A percentile compares a stretch with the other conserved stretches of the same genome.
Evolutionary conservation across 2,329 filamentous ascomycete species (phyloP).

Genomic region (Pseudogymnoascus sp.): DNA sequence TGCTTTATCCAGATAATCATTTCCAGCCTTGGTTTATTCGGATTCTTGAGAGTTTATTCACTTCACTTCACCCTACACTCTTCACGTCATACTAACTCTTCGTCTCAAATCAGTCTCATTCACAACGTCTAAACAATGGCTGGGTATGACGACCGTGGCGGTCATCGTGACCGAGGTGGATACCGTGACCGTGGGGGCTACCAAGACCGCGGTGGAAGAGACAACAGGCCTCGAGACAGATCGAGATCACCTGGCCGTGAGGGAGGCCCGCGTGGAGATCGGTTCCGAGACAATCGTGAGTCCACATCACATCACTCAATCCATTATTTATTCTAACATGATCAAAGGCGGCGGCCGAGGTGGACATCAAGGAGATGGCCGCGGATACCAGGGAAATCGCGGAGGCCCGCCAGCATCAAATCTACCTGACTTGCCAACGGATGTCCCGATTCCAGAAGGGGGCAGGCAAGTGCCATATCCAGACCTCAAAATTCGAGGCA

Average conservation of each 20-base stretch:
- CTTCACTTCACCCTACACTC: background rate
- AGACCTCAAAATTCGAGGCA: background rate
- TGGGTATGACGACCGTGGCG: background rate
- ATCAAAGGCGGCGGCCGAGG: background rate
- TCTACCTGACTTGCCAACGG: background rate
- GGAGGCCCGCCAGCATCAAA: conserved; percentile 20
- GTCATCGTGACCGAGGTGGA: background rate
- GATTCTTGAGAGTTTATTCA: background rate
- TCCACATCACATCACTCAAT: background rate
- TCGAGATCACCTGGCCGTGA: background rate
- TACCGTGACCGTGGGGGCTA: background rate
- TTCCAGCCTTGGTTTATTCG: background rate
- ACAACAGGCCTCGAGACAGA: background rate
- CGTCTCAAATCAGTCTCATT: background rate
- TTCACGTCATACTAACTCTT: background rate
- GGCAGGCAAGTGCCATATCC: background rate
- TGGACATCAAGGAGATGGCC: conserved; percentile 16
- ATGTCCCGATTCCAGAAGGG: background rate
- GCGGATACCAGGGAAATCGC: conserved; percentile 18
- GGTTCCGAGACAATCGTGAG: conserved; percentile 7
- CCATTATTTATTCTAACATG: background rate
- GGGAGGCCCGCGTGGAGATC: background rate
- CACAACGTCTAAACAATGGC: background rate
- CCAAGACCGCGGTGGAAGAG: background rate
- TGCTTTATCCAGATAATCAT: background rate